Percentiles rank a stretch among this genome's conserved stretches.
Evolutionary conservation across 768 basidiomycete genomes (phyloP).

Genomic region (Leccinum sublutescens): DNA sequence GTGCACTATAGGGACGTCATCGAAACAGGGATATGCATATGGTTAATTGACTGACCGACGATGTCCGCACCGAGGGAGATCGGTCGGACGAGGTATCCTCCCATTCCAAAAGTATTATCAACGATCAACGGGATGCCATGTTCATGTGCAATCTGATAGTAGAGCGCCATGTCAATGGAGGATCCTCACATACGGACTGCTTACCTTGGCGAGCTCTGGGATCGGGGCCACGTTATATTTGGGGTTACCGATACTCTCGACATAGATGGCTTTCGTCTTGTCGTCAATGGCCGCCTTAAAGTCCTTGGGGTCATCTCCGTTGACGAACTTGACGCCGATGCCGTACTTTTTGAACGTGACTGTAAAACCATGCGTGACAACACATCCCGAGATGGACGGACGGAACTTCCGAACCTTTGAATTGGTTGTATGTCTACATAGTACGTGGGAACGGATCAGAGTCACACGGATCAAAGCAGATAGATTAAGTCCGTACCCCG

Average conservation of each 20-base stretch:
- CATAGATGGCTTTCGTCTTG: constrained; percentile 56
- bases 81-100: constrained; percentile 54
- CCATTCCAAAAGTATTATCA: constrained; percentile 64
- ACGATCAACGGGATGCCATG: constrained; percentile 62
- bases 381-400: neutral
- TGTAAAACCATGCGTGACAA: constrained; percentile 13
- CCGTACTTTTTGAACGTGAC: constrained; percentile 56
- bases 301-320: constrained; percentile 42
- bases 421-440: constrained; percentile 60
- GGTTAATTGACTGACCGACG: constrained; percentile 34
- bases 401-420: constrained; percentile 47
- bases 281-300: constrained; percentile 57
- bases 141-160: constrained; percentile 53
- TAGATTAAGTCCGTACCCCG: constrained; percentile 40
- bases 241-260: constrained; percentile 65
- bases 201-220: constrained; percentile 53
- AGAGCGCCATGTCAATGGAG: neutral
- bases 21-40: neutral
- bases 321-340: constrained; percentile 55
- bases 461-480: neutral
- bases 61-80: constrained; percentile 60
- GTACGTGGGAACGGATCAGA: neutral
- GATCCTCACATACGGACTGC: neutral
- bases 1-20: constrained; percentile 36
- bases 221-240: constrained; percentile 57